phyloP scores from a whole-genome alignment of 495 filamentous ascomycete genomes.

The Tuber umbilicatum region DNA sequence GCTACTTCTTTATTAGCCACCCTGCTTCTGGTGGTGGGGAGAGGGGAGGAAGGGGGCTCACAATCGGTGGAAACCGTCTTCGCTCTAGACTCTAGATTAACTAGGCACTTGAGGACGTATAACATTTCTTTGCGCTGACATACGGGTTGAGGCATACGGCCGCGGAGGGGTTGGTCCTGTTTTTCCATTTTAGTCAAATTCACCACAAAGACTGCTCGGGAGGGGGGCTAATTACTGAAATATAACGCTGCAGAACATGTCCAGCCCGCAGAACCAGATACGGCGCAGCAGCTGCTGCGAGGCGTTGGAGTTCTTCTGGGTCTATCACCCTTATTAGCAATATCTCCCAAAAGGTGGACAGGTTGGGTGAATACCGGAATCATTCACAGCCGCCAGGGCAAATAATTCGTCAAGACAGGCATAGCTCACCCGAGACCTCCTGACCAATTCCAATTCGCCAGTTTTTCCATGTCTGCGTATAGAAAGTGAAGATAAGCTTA shows the following conservation, averaged over 20 bases:
- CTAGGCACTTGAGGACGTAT: slow-evolving; percentile 59
- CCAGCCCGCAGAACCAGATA: slow-evolving; percentile 78
- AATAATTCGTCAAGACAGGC: slow-evolving; percentile 75
- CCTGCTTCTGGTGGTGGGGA: neutral
- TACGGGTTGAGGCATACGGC: slow-evolving; percentile 83
- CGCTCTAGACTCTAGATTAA: slow-evolving; percentile 61
- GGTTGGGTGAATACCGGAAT: slow-evolving; percentile 22
- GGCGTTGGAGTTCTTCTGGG: slow-evolving; percentile 42
- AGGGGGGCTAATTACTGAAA: slow-evolving; percentile 48
- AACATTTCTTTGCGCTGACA: slow-evolving; percentile 71
- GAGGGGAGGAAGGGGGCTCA: slow-evolving; percentile 10
- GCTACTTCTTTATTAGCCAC: slow-evolving; percentile 7
- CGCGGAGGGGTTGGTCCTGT: slow-evolving; percentile 78
- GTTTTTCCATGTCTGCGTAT: slow-evolving; percentile 29
- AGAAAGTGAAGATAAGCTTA: slow-evolving; percentile 19
- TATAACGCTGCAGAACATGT: slow-evolving; percentile 70
- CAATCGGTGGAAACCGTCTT: slow-evolving; percentile 51
- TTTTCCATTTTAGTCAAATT: neutral
- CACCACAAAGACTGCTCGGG: neutral
- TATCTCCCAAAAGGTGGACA: neutral
- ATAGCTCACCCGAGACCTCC: slow-evolving; percentile 64
- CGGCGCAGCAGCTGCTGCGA: slow-evolving; percentile 71
- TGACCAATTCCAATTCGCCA: slow-evolving; percentile 31
- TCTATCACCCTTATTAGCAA: slow-evolving; percentile 17
- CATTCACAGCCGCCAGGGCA: slow-evolving; percentile 55